A percentile compares a stretch with the other conserved stretches of the same genome.
phyloP scores from a whole-genome alignment of 78 protist genomes.

The Blattamonas nauphoetae region DNA sequence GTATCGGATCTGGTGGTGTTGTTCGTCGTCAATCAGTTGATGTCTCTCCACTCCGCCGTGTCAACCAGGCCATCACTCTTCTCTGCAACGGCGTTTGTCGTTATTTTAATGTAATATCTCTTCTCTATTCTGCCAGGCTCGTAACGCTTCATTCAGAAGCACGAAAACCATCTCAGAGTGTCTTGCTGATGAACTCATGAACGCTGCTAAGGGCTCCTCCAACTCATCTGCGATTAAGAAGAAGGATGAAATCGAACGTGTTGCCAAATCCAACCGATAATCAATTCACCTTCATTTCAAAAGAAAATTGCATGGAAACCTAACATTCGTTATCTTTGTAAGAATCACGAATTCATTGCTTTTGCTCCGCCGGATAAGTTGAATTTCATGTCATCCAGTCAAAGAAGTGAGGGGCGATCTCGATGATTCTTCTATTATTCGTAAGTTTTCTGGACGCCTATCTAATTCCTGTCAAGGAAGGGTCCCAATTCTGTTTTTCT shows the following conservation, averaged over 20 bases:
- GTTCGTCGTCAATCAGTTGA: constrained; percentile 99
- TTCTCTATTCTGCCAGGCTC: constrained; percentile 43
- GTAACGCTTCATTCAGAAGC: constrained; percentile 94
- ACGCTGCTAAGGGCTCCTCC: constrained; percentile 84
- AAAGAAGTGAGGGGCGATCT: too few relatives aligned
- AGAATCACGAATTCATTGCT: too few relatives aligned
- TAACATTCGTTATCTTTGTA: too few relatives aligned
- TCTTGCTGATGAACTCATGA: constrained; percentile 97
- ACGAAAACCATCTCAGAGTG: constrained; percentile 97
- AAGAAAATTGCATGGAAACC: too few relatives aligned
- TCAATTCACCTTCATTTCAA: too few relatives aligned
- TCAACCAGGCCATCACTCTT: constrained; percentile 89
- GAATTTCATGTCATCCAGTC: too few relatives aligned
- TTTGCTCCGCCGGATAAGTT: too few relatives aligned
- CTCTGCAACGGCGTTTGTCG: constrained; percentile 71
- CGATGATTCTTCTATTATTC: not conserved
- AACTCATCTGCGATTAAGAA: constrained; percentile 81
- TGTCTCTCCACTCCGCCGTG: constrained; percentile 99
- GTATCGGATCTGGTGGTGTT: constrained; percentile 97
- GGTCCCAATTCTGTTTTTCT: not conserved
- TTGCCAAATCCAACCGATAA: constrained; percentile 78
- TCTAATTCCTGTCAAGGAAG: not conserved
- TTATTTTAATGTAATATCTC: too few relatives aligned
- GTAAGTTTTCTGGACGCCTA: not conserved
- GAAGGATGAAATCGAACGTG: constrained; percentile 75